Base-by-base conservation (phyloP, 768 basidiomycete genomes). In the Tricholomella constricta region DNA sequence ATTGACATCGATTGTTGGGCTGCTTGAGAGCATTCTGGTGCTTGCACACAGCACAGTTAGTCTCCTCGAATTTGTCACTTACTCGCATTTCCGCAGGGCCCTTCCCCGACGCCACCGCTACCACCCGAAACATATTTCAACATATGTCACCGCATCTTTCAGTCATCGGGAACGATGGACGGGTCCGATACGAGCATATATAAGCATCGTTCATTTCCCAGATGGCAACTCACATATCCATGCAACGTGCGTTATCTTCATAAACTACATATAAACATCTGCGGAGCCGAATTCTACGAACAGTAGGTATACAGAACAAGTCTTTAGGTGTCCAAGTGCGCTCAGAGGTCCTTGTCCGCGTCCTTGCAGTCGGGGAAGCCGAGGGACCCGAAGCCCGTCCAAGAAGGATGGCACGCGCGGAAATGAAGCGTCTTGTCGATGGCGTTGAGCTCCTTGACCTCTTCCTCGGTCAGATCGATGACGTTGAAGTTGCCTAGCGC, bases 371-470 rank as follows among this genome's bases (percentile, higher is more conserved):
- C 57, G 34, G 57, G 54, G 47, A 59, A 59, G 22, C 57, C 57
- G 22, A 59, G 57, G 17, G 57, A 59, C n/a, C 57, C 57, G 41
- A 45, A 59, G 43, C 57, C 57, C 10, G 57, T 59, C 84, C 83
- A 87, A 50, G 67, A 63, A 10, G 86, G 85, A 59, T 79, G 77
- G 70, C 85, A 88, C 46, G 78, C 84, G 51, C 86, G 80, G 80
- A 85, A 84, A 64, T 82, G 80, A 42, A 70, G 65, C 3, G 76
- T 80, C 72, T 87, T 81, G 70, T 86, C 77, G 44, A 90, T 83
- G 15, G 62, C 68, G 22, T 80, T 69, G 35, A 91, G 74, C 60
- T 83, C 77, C 38, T 70, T 58, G 31, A 91, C 72, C 45, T 89
- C 89, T 42, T 81, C 83, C 14, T 78, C 72, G 8, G 78, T 77